phyloP scores from a whole-genome alignment of 2,329 filamentous ascomycete genomes.

The Sclerotinia glacialis region DNA sequence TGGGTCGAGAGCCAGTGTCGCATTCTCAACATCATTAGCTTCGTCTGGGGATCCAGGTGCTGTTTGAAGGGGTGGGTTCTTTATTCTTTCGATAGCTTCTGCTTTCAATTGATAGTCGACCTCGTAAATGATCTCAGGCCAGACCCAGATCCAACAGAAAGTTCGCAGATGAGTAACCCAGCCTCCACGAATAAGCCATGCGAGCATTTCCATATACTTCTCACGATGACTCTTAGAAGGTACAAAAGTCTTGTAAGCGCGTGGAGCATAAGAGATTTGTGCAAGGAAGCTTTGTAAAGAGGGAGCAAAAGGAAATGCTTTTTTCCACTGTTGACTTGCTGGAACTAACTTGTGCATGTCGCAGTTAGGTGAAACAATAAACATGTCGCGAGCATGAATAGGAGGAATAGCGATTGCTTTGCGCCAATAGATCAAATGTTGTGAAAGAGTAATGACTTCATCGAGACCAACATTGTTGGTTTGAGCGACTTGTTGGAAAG shows the following conservation, averaged over 20 bases:
- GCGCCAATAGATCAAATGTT: conserved; percentile 94
- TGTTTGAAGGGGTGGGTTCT: conserved; percentile 35
- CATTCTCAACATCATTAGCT: conserved; percentile 20
- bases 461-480: conserved; percentile 70
- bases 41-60: conserved; percentile 22
- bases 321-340: conserved; percentile 70
- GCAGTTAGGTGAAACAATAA: conserved; percentile 88
- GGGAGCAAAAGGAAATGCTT: conserved; percentile 78
- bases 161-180: conserved; percentile 94
- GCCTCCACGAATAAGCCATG: conserved; percentile 87
- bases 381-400: conserved; percentile 83
- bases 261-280: conserved; percentile 73
- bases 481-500: conserved; percentile 68
- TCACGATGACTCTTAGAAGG: conserved; percentile 85
- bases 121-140: conserved; percentile 76
- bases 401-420: conserved; percentile 88
- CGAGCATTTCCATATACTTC: conserved; percentile 85
- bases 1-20: conserved; percentile 28
- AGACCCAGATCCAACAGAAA: conserved; percentile 84
- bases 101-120: conserved; percentile 70
- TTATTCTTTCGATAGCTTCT: conserved; percentile 44
- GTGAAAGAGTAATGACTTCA: conserved; percentile 82
- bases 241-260: conserved; percentile 78
- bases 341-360: conserved; percentile 68
- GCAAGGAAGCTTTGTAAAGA: conserved; percentile 84